Base-by-base conservation (phyloP, 2,329 filamentous ascomycete genomes). In the Shiraia bambusicola region DNA sequence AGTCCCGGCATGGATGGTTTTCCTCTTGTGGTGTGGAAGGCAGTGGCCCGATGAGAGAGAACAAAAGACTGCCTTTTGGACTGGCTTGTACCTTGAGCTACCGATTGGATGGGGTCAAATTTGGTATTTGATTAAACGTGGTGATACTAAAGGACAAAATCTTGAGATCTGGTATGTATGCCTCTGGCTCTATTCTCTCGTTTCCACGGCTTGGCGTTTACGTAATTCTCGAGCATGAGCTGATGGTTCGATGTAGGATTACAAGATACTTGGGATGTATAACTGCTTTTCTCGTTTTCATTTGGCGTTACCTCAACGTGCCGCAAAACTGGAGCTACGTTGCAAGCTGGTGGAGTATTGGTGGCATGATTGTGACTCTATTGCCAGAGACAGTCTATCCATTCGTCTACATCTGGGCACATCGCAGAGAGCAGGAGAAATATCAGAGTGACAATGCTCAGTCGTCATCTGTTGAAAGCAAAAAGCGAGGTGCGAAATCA, bases 11-110 rank as follows among this genome's bases (percentile, higher is more conserved):
- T 64, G 64, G 22, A 50, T 69, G 17, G 57, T n/a, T 1, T 52
- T 65, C 15, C 44, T 70, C 28, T 61, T 59, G 46, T 42, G 37
- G 16, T 31, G 60, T 9, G 62, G 62, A 10, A 41, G 35, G 24
- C 28, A 48, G 16, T 72, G 58, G 54, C 66, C 66, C 2, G 68
- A 70, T 47, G 67, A 70, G 47, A 56, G 68, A 15, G 66, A 70
- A 50, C 67, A 70, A 35, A 41, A 69, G 16, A 71, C 68, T 3
- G 69, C 67, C 14, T 72, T 67, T 40, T 71, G 66, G 63, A 71
- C 67, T 12, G 68, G 69, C 0, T 32, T 67, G 25, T 50, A 65
- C 34, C 39, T 72, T 19, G 62, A 71, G 37, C 50, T 70, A 32
- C 69, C 67, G 5, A 71, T 71, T 40, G 62, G 65, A 11, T 69